Evolutionary conservation across 2,329 filamentous ascomycete species (phyloP).

Genomic region (Diaporthe aspalathi): DNA sequence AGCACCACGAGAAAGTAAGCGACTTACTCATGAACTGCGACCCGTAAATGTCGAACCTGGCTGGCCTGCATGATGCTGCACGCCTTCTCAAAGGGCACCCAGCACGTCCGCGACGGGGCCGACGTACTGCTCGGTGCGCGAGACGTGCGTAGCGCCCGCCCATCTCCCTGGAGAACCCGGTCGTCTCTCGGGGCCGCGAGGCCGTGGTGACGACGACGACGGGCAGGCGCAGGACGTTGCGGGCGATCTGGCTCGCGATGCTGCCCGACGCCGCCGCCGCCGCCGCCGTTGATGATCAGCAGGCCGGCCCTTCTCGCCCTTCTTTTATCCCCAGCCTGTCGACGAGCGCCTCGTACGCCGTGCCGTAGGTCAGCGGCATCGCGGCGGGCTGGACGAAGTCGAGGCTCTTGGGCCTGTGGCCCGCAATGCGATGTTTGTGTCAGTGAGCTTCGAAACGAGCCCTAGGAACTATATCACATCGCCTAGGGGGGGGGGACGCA

Average conservation of each 20-base stretch:
- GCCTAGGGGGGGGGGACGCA: background rate
- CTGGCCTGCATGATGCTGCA: constrained; percentile 58
- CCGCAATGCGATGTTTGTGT: constrained; percentile 40
- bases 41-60: constrained; percentile 56
- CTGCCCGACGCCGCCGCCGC: constrained; percentile 58
- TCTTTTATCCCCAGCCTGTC: constrained; percentile 49
- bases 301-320: constrained; percentile 51
- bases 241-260: constrained; percentile 57
- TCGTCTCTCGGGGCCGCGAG: constrained; percentile 54
- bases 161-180: constrained; percentile 52
- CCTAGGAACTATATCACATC: background rate
- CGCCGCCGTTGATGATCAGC: constrained; percentile 59
- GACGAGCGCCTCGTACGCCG: constrained; percentile 56
- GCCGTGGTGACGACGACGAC: constrained; percentile 58
- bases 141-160: constrained; percentile 57
- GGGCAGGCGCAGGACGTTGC: constrained; percentile 51
- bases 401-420: constrained; percentile 53
- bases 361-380: constrained; percentile 57
- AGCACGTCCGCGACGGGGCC: constrained; percentile 51
- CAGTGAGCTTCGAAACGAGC: background rate
- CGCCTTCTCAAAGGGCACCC: constrained; percentile 57
- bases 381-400: constrained; percentile 54
- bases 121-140: constrained; percentile 55
- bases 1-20: constrained; percentile 55
- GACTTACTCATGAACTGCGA: constrained; percentile 59